These are phyloP conservation scores for Podospora tetraspora DNA, from an alignment of 495 filamentous ascomycete genomes.

Conservation along the genomic window DNA sequence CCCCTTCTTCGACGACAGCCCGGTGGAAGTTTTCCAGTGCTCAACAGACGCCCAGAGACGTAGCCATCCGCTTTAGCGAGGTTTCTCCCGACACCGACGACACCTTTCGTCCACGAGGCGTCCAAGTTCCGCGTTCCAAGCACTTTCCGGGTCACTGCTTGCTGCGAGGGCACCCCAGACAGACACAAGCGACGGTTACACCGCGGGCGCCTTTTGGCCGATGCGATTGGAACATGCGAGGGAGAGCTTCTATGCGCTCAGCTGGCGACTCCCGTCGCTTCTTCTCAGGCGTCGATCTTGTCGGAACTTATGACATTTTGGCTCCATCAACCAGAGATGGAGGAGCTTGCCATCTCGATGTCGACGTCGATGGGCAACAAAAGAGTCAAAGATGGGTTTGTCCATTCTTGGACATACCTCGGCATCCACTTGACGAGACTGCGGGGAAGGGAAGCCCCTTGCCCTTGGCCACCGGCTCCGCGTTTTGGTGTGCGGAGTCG, in stretches of 20 bases:
- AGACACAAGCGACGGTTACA: not conserved
- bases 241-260: too few species aligned
- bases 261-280: not conserved
- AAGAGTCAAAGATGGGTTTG: too few species aligned
- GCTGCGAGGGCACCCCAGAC: not conserved
- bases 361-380: too few species aligned
- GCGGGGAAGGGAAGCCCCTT: not conserved
- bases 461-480: not conserved
- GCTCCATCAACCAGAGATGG: too few species aligned
- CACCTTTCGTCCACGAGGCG: not conserved
- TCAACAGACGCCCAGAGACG: too few species aligned
- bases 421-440: not conserved
- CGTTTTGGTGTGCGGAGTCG: not conserved
- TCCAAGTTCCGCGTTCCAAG: not conserved
- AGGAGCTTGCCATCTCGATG: too few species aligned
- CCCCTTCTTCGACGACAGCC: not conserved
- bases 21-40: not conserved
- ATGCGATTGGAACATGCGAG: not conserved
- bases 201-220: not conserved
- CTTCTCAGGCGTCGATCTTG: not conserved
- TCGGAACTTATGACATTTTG: not conserved
- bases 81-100: not conserved
- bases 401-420: not conserved
- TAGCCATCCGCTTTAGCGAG: not conserved
- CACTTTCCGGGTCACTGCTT: not conserved